Percentiles rank a stretch among this genome's conserved stretches.
phyloP scores from a whole-genome alignment of 2,329 filamentous ascomycete genomes.

The Aspergillus chevalieri region DNA sequence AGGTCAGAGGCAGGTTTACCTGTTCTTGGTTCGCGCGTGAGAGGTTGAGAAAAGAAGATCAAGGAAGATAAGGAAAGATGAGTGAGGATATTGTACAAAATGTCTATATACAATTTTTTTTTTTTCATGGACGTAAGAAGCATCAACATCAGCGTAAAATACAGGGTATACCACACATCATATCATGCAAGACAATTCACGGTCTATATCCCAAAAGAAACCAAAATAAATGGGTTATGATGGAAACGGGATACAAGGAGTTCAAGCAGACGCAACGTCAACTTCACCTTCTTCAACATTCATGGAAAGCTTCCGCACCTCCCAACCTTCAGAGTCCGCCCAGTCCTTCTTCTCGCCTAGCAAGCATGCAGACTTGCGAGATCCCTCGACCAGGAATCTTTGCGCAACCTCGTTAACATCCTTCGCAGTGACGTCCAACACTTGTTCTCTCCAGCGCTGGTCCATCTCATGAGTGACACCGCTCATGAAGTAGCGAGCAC shows the following conservation, averaged over 20 bases:
- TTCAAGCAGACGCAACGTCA: conserved; percentile 20
- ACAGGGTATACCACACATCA: conserved; percentile 4
- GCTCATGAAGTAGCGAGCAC: conserved; percentile 76
- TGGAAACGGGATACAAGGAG: neutral
- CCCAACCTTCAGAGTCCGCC: conserved; percentile 64
- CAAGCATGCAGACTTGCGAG: conserved; percentile 59
- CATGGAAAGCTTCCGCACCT: conserved; percentile 67
- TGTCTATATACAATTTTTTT: conserved; percentile 19
- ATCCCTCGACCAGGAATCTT: conserved; percentile 67
- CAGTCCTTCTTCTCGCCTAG: conserved; percentile 79
- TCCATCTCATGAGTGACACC: conserved; percentile 86
- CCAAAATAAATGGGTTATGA: neutral
- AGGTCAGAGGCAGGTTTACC: conserved; percentile 46
- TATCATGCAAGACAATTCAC: neutral
- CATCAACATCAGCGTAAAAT: conserved; percentile 12
- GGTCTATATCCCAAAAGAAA: neutral
- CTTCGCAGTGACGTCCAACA: conserved; percentile 77
- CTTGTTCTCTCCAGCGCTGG: conserved; percentile 71
- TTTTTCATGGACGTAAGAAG: neutral
- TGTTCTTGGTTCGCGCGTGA: conserved; percentile 40
- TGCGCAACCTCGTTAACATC: conserved; percentile 78
- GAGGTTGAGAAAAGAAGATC: neutral
- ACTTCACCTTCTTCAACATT: conserved; percentile 37
- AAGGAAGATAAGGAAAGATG: conserved; percentile 5
- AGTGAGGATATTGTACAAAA: conserved; percentile 15